A percentile compares a stretch with the other conserved stretches of the same genome.
Evolutionary conservation across 257 asterid genomes (phyloP).

Genomic region (Forsythia suspensa): DNA sequence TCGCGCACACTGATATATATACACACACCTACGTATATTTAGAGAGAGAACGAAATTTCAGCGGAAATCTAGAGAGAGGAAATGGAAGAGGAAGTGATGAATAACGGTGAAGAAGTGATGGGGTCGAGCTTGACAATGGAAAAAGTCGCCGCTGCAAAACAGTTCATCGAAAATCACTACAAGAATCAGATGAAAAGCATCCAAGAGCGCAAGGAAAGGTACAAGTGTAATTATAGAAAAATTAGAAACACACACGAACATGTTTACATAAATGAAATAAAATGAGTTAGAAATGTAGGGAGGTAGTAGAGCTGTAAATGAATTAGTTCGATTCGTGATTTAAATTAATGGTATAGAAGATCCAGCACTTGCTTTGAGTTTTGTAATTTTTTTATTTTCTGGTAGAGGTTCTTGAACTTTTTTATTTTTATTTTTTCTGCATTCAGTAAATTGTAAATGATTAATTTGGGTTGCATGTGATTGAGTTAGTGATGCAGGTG

Average conservation of each 20-base stretch:
- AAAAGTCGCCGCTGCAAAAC: conserved; percentile 98
- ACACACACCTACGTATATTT: background rate
- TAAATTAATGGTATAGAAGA: conserved; percentile 26
- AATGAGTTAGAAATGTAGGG: conserved; percentile 18
- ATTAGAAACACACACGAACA: background rate
- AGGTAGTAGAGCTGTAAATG: conserved; percentile 6
- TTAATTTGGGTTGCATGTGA: conserved; percentile 10
- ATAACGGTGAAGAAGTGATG: conserved; percentile 57
- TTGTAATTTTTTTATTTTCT: background rate
- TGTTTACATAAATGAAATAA: conserved; percentile 10
- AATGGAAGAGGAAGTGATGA: conserved; percentile 48
- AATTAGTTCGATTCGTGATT: conserved; percentile 11
- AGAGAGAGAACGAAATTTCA: background rate
- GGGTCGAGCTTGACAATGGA: conserved; percentile 96
- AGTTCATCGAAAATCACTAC: conserved; percentile 97
- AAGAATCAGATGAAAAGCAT: conserved; percentile 94
- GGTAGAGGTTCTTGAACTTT: background rate
- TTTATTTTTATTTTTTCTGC: background rate
- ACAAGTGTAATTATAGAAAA: background rate
- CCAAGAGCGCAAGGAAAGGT: conserved; percentile 94
- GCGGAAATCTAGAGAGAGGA: conserved; percentile 35
- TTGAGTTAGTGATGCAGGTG: background rate
- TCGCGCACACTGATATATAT: background rate
- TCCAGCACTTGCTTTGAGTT: conserved; percentile 29
- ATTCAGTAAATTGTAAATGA: background rate